phyloP scores from a whole-genome alignment of 805 yeast genomes.

The Myxozyma monticola region DNA sequence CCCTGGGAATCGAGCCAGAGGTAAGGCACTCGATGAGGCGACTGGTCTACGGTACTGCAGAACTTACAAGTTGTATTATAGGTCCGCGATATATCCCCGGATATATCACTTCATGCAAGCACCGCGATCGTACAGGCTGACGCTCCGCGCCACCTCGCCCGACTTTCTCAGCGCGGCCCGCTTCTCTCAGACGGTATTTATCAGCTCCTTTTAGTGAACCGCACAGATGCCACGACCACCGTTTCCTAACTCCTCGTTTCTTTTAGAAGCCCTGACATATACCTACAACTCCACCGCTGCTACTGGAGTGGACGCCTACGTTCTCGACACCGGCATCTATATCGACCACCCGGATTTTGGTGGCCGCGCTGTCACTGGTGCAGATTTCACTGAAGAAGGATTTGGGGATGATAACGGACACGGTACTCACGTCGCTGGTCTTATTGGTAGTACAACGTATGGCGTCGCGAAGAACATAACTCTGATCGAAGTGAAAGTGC shows the following conservation, averaged over 20 bases:
- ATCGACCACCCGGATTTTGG: conserved; percentile 48
- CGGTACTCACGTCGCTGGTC: conserved; percentile 95
- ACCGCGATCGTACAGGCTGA: conserved; percentile 39
- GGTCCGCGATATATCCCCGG: conserved; percentile 69
- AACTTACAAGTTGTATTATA: too few species aligned
- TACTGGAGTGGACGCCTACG: conserved; percentile 63
- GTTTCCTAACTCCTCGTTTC: conserved; percentile 49
- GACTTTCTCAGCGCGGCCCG: conserved; percentile 36
- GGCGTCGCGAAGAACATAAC: conserved; percentile 78
- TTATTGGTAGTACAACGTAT: conserved; percentile 72
- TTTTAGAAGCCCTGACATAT: conserved; percentile 48
- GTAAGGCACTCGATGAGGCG: too few species aligned
- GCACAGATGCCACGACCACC: conserved; percentile 1
- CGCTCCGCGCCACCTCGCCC: conserved; percentile 54
- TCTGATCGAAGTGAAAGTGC: conserved; percentile 72
- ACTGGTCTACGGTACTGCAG: too few species aligned
- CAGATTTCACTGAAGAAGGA: conserved; percentile 49
- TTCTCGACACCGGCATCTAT: conserved; percentile 77
- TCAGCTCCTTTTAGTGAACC: neutral
- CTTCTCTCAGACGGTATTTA: conserved; percentile 23
- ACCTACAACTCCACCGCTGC: conserved; percentile 46
- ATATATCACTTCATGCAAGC: conserved; percentile 55
- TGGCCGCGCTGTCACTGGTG: conserved; percentile 45
- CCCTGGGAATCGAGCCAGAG: conserved; percentile 55
- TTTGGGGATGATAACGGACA: conserved; percentile 79